A percentile compares a stretch with the other conserved stretches of the same genome.
Conservation (phyloP, 2,329 filamentous ascomycete species). For the Purpureocillium lavendulum region DNA sequence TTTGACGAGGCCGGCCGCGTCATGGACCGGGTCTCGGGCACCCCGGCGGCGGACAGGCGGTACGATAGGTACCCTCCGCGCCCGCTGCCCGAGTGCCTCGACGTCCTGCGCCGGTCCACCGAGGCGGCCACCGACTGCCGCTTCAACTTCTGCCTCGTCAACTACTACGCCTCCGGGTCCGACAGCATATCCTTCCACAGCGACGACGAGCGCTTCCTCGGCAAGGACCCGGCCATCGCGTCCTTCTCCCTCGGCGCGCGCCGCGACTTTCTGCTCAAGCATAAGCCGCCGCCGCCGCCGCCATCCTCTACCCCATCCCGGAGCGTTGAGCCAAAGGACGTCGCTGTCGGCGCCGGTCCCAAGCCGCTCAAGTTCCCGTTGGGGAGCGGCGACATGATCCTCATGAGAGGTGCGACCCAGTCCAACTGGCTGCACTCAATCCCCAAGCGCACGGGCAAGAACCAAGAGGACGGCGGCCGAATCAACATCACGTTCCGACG, state of each 20-base stretch:
- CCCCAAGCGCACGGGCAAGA: constrained; percentile 62
- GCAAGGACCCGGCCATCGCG: constrained; percentile 60
- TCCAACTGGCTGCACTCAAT: constrained; percentile 70
- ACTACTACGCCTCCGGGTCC: constrained; percentile 70
- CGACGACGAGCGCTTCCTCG: constrained; percentile 73
- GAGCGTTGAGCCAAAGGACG: neutral
- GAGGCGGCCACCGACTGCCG: constrained; percentile 57
- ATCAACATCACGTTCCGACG: constrained; percentile 74
- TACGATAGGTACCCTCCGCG: constrained; percentile 51
- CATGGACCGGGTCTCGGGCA: constrained; percentile 33
- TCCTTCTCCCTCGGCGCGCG: constrained; percentile 65
- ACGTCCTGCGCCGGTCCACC: constrained; percentile 51
- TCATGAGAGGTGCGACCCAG: constrained; percentile 72
- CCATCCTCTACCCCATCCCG: too few relatives aligned
- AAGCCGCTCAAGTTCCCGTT: constrained; percentile 45
- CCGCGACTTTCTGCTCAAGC: constrained; percentile 72
- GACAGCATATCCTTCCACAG: constrained; percentile 76
- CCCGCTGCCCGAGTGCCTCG: constrained; percentile 63
- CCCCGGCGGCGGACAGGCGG: constrained; percentile 40
- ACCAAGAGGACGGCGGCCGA: constrained; percentile 51
- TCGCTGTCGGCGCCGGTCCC: constrained; percentile 14
- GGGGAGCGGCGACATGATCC: constrained; percentile 65
- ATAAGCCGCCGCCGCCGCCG: constrained; percentile 49
- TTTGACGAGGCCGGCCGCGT: constrained; percentile 41
- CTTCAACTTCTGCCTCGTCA: constrained; percentile 76